phyloP scores from a whole-genome alignment of 371 early-diverging fungal species.

The Mortierella sp. region DNA sequence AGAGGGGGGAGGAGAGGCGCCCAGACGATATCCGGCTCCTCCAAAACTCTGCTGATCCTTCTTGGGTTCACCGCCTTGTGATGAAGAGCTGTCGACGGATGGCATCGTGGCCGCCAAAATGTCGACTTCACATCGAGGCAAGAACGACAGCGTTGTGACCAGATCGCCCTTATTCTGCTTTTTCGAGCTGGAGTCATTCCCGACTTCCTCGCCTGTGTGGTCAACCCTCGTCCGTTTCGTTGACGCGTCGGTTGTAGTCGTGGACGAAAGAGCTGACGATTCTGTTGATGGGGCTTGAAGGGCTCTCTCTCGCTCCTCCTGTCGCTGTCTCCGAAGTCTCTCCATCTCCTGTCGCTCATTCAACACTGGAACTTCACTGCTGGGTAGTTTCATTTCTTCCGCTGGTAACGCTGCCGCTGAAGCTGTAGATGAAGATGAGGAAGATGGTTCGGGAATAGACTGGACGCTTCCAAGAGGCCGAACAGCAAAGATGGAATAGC shows the following conservation, averaged over 20 bases:
- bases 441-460: background rate
- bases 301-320: conserved; percentile 40
- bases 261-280: background rate
- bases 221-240: conserved; percentile 26
- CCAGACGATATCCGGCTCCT: conserved; percentile 52
- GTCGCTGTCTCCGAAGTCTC: conserved; percentile 37
- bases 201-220: background rate
- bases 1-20: conserved; percentile 19
- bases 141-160: conserved; percentile 30
- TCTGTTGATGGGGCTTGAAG: background rate
- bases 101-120: conserved; percentile 35
- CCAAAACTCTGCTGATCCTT: conserved; percentile 26
- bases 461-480: conserved; percentile 19
- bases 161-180: conserved; percentile 11
- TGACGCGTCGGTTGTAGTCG: background rate
- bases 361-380: conserved; percentile 20
- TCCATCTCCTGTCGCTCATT: conserved; percentile 56
- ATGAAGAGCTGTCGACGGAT: background rate
- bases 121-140: conserved; percentile 48
- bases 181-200: background rate
- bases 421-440: background rate
- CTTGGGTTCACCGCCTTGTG: background rate
- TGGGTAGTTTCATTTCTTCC: background rate
- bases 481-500: conserved; percentile 66
- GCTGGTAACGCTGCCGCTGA: background rate